These are phyloP conservation scores for Pyrenochaeta sp. DNA, from an alignment of 2,329 filamentous ascomycete species.

Conservation along the genomic window DNA sequence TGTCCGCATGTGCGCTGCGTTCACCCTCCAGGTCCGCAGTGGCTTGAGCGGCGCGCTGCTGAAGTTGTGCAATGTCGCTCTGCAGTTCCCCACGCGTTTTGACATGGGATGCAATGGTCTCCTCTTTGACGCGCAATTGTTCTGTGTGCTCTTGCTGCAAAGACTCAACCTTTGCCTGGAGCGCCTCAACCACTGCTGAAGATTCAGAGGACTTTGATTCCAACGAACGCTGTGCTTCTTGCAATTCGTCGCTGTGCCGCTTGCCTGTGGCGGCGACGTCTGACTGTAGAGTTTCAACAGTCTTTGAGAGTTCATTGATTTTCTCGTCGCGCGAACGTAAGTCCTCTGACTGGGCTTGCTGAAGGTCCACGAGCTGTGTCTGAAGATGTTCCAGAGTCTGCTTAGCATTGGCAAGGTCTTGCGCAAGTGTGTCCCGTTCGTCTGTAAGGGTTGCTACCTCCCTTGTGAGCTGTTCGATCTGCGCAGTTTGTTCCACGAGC, in stretches of 20 bases:
- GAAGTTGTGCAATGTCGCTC: conserved; percentile 34
- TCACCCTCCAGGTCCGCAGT: conserved; percentile 39
- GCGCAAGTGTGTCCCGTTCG: conserved; percentile 34
- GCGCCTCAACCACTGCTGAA: conserved; percentile 40
- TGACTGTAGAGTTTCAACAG: conserved; percentile 34
- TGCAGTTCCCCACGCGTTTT: conserved; percentile 36
- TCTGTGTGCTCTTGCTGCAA: conserved; percentile 45
- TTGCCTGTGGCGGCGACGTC: conserved; percentile 31
- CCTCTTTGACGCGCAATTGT: conserved; percentile 41
- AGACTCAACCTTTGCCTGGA: conserved; percentile 41
- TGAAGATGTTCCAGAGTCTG: conserved; percentile 37
- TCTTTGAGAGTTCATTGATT: conserved; percentile 36
- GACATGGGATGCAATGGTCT: conserved; percentile 35
- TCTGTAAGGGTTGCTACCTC: conserved; percentile 33
- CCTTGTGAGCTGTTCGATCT: conserved; percentile 36
- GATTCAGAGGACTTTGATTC: conserved; percentile 42
- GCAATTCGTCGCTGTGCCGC: conserved; percentile 31
- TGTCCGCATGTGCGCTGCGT: conserved; percentile 36
- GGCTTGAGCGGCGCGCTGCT: conserved; percentile 40
- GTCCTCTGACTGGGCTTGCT: conserved; percentile 39
- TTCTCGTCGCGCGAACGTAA: conserved; percentile 38
- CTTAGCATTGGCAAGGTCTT: conserved; percentile 32
- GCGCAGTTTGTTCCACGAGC: conserved; percentile 40
- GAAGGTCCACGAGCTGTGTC: conserved; percentile 33
- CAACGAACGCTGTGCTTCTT: conserved; percentile 32